phyloP scores from a whole-genome alignment of 495 filamentous ascomycete genomes.

The Niebla homalea region DNA sequence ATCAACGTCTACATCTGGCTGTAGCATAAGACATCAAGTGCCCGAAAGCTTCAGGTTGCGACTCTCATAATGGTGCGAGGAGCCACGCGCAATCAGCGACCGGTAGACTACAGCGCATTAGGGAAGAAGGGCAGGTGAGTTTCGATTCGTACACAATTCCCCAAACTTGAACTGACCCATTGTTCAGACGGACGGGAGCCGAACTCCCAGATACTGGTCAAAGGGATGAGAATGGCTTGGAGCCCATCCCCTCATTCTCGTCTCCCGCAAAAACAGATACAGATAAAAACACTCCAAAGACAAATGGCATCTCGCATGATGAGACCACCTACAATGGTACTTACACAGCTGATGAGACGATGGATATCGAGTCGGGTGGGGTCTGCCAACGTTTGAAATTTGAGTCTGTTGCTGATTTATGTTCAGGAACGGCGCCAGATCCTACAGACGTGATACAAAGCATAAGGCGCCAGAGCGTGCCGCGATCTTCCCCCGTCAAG shows the following conservation, averaged over 20 bases:
- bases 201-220: constrained; percentile 64
- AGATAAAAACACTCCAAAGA: no score
- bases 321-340: constrained; percentile 12
- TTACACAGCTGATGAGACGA: constrained; percentile 26
- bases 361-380: constrained; percentile 33
- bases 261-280: constrained; percentile 58
- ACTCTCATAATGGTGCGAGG: no score
- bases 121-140: constrained; percentile 9
- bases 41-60: no score
- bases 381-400: background rate
- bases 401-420: background rate
- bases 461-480: constrained; percentile 16
- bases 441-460: constrained; percentile 24
- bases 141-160: background rate
- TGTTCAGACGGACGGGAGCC: constrained; percentile 62
- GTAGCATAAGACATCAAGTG: no score
- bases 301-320: constrained; percentile 24
- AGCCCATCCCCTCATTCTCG: constrained; percentile 80
- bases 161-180: background rate
- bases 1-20: no score
- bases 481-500: constrained; percentile 30
- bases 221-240: constrained; percentile 85
- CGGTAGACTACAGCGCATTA: constrained; percentile 7
- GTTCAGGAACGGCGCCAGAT: constrained; percentile 34
- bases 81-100: no score